A percentile compares a stretch with the other conserved stretches of the same genome.
Conservation (phyloP, 352 stramenopile genomes). For the Phytopythium delawarense region DNA sequence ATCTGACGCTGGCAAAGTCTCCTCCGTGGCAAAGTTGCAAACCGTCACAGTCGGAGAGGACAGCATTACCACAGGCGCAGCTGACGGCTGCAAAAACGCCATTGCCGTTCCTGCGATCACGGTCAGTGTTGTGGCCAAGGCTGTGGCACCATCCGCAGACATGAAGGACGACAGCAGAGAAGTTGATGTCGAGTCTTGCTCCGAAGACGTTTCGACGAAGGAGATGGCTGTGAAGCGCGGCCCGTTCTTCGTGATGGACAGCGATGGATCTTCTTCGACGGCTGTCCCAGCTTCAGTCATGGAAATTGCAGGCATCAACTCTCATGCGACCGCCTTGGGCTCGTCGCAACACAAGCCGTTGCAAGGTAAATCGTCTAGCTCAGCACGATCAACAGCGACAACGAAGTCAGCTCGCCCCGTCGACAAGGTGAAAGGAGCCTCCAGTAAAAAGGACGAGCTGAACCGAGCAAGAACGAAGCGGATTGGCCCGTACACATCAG, state of each 20-base stretch:
- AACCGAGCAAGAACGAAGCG: background rate
- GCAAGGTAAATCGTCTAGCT: background rate
- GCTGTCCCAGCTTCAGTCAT: background rate
- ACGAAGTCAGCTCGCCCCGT: background rate
- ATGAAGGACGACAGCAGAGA: background rate
- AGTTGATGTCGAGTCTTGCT: background rate
- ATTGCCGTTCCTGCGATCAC: background rate
- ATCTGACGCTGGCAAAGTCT: background rate
- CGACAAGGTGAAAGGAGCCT: background rate
- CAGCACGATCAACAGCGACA: background rate
- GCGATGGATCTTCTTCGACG: background rate
- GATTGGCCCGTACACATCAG: background rate
- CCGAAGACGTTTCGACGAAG: background rate
- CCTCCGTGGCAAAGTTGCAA: background rate
- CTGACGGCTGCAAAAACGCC: background rate
- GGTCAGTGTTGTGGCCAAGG: background rate
- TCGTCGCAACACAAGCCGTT: background rate
- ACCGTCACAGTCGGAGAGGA: background rate
- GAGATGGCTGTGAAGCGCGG: background rate
- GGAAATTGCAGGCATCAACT: background rate
- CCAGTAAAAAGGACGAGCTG: background rate
- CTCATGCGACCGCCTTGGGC: background rate
- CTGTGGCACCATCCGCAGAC: background rate
- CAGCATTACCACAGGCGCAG: background rate
- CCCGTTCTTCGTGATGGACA: background rate